Evolutionary conservation across 192 early-diverging fungal genomes (phyloP).

Genomic region (Podila clonocystis): DNA sequence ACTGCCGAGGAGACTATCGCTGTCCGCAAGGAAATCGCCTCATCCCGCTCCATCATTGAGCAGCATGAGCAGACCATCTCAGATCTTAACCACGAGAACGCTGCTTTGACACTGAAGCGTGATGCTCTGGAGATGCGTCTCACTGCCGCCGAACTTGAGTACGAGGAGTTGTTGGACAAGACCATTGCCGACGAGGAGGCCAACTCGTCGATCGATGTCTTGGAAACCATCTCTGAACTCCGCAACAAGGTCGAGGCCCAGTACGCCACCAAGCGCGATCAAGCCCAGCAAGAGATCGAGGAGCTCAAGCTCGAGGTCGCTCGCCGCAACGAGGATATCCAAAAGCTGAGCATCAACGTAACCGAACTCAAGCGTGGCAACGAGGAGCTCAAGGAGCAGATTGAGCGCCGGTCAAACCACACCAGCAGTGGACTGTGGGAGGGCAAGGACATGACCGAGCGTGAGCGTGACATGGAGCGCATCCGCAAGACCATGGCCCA

Average conservation of each 20-base stretch:
- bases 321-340: conserved; percentile 73
- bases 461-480: conserved; percentile 81
- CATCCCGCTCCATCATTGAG: conserved; percentile 68
- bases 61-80: conserved; percentile 73
- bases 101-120: conserved; percentile 62
- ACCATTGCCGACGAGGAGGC: conserved; percentile 77
- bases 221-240: conserved; percentile 85
- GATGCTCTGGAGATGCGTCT: conserved; percentile 77
- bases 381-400: conserved; percentile 68
- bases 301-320: conserved; percentile 75
- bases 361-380: conserved; percentile 70
- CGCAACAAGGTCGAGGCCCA: conserved; percentile 87
- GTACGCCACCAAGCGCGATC: conserved; percentile 81
- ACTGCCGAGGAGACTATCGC: conserved; percentile 70
- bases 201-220: conserved; percentile 62
- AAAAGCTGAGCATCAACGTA: conserved; percentile 65
- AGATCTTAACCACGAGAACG: conserved; percentile 68
- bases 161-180: conserved; percentile 82
- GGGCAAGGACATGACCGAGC: conserved; percentile 62
- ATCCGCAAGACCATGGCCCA: conserved; percentile 82
- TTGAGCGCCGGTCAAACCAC: conserved; percentile 34
- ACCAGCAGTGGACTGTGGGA: conserved; percentile 44
- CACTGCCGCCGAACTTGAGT: conserved; percentile 78
- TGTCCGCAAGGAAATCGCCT: conserved; percentile 76
- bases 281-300: conserved; percentile 79